These are phyloP conservation scores for Calonectria henricotiae DNA, from an alignment of 2,329 filamentous ascomycete genomes.

Conservation along the genomic window DNA sequence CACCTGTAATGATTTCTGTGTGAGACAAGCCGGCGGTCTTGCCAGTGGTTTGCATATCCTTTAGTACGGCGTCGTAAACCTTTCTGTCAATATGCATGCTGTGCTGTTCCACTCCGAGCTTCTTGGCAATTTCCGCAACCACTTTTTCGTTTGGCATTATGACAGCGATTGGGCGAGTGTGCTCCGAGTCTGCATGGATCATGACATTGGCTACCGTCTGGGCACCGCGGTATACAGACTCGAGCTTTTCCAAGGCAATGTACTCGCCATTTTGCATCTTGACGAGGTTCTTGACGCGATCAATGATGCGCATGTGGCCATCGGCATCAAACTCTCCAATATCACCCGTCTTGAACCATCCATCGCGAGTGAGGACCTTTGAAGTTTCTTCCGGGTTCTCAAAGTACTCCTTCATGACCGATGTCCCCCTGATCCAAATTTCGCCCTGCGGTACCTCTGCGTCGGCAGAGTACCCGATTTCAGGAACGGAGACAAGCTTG, in stretches of 20 bases:
- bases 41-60: constrained; percentile 78
- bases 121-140: constrained; percentile 71
- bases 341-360: constrained; percentile 97
- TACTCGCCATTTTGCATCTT: constrained; percentile 97
- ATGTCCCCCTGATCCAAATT: constrained; percentile 86
- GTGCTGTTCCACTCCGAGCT: constrained; percentile 76
- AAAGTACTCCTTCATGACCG: constrained; percentile 85
- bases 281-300: constrained; percentile 97
- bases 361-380: constrained; percentile 83
- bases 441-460: constrained; percentile 89
- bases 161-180: constrained; percentile 85
- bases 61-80: constrained; percentile 73
- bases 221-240: constrained; percentile 88
- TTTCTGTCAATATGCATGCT: constrained; percentile 78
- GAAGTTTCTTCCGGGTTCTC: constrained; percentile 88
- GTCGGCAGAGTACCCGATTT: constrained; percentile 85
- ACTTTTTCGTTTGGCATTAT: constrained; percentile 78
- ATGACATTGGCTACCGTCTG: constrained; percentile 88
- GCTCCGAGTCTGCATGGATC: constrained; percentile 82
- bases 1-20: constrained; percentile 83
- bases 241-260: constrained; percentile 96
- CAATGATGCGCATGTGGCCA: constrained; percentile 89
- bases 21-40: constrained; percentile 76
- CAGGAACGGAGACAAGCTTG: constrained; percentile 91
- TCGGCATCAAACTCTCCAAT: constrained; percentile 89